Conservation (phyloP, 2,329 filamentous ascomycete genomes). For the Penicillium polonicum region DNA sequence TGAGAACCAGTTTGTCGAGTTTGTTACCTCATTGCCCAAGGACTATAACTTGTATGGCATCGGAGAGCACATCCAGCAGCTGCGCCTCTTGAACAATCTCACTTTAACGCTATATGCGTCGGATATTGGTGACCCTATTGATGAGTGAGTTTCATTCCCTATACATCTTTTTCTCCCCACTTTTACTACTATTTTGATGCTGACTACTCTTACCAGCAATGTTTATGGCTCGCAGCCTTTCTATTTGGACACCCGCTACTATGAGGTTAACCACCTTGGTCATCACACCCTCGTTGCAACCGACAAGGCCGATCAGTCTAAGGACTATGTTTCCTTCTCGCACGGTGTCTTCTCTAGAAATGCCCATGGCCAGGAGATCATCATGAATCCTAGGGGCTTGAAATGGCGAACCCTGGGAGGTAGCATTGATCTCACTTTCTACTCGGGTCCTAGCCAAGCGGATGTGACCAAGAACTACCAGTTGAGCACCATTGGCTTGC, state of each 20-base stretch:
- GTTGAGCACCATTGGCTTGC: slow-evolving; percentile 63
- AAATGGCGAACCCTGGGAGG: slow-evolving; percentile 76
- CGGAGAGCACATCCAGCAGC: slow-evolving; percentile 69
- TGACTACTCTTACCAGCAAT: slow-evolving; percentile 46
- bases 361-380: slow-evolving; percentile 70
- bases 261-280: slow-evolving; percentile 54
- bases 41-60: slow-evolving; percentile 75
- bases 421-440: slow-evolving; percentile 76
- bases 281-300: slow-evolving; percentile 54
- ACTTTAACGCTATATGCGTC: slow-evolving; percentile 68
- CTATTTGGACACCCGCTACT: slow-evolving; percentile 78
- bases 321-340: slow-evolving; percentile 63
- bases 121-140: slow-evolving; percentile 60
- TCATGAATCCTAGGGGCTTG: slow-evolving; percentile 62
- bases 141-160: slow-evolving; percentile 35
- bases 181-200: not conserved
- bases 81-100: slow-evolving; percentile 70
- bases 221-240: slow-evolving; percentile 76
- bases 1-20: slow-evolving; percentile 76
- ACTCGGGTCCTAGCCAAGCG: slow-evolving; percentile 67
- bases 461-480: slow-evolving; percentile 72
- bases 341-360: slow-evolving; percentile 79
- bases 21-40: slow-evolving; percentile 63
- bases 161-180: not conserved
- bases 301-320: slow-evolving; percentile 53